Conservation (phyloP, 805 yeast genomes). For the Priceomyces melissophilus region DNA sequence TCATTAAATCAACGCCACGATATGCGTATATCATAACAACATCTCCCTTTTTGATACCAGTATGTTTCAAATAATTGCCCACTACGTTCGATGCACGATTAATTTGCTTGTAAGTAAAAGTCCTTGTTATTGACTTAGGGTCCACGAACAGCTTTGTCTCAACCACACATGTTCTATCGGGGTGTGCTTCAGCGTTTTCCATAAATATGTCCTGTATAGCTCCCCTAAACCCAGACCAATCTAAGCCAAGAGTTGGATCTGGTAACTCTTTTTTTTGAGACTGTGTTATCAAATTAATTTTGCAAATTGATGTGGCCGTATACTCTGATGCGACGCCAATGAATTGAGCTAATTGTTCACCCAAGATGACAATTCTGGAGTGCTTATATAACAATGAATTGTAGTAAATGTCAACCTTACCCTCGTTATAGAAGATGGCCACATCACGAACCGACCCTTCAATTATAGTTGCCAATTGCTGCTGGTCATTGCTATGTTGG, state of each 20-base stretch:
- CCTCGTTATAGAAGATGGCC: constrained; percentile 44
- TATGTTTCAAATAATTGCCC: constrained; percentile 78
- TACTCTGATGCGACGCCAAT: constrained; percentile 30
- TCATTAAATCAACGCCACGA: constrained; percentile 94
- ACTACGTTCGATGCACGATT: constrained; percentile 90
- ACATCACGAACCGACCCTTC: constrained; percentile 62
- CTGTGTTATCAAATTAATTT: constrained; percentile 65
- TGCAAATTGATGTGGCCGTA: constrained; percentile 48
- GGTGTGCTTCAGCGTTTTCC: constrained; percentile 77
- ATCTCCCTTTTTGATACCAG: constrained; percentile 87
- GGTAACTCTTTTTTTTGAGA: constrained; percentile 65
- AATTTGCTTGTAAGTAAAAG: constrained; percentile 82
- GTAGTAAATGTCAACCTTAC: constrained; percentile 50
- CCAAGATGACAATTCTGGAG: constrained; percentile 64
- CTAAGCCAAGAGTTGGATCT: constrained; percentile 81
- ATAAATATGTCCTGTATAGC: constrained; percentile 96
- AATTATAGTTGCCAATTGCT: constrained; percentile 45
- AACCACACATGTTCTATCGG: constrained; percentile 86
- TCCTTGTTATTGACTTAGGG: constrained; percentile 53
- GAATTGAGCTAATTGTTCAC: constrained; percentile 69
- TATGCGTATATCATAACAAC: constrained; percentile 97
- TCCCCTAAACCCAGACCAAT: constrained; percentile 90
- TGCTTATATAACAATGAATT: constrained; percentile 72
- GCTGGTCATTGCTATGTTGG: constrained; percentile 41
- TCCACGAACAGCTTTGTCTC: constrained; percentile 78